Conservation (phyloP, 2,329 filamentous ascomycete species). For the Tolypocladium sp. region DNA sequence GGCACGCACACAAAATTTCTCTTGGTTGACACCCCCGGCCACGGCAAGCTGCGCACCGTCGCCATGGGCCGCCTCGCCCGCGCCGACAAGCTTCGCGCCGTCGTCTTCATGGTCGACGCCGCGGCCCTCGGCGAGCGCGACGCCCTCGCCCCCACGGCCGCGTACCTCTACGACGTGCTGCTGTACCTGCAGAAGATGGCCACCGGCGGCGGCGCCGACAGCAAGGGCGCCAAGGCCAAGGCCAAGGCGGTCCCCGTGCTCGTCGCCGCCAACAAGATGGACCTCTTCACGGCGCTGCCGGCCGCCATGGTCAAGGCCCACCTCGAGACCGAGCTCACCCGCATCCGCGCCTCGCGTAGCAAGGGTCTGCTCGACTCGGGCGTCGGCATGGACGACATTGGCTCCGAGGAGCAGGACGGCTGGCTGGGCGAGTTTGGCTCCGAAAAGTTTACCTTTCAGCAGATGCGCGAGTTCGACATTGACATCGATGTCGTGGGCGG, state of each 20-base stretch:
- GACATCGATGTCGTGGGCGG: conserved; percentile 71
- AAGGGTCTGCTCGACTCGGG: conserved; percentile 79
- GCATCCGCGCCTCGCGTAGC: conserved; percentile 66
- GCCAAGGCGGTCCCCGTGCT: conserved; percentile 56
- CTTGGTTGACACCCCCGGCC: conserved; percentile 83
- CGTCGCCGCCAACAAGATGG: conserved; percentile 88
- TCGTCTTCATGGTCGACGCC: conserved; percentile 87
- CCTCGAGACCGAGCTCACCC: conserved; percentile 72
- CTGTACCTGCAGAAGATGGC: conserved; percentile 69
- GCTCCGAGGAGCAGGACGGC: conserved; percentile 65
- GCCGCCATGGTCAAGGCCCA: conserved; percentile 63
- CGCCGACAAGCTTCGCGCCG: conserved; percentile 49
- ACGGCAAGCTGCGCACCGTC: conserved; percentile 79
- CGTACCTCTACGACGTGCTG: conserved; percentile 85
- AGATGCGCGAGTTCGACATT: conserved; percentile 77
- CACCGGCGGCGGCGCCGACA: not conserved
- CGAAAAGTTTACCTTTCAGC: conserved; percentile 66
- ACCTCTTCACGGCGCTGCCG: conserved; percentile 88
- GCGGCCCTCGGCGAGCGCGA: conserved; percentile 53
- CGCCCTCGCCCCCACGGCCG: conserved; percentile 61
- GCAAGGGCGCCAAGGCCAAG: conserved; percentile 25
- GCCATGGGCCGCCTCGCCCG: conserved; percentile 44
- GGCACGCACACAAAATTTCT: conserved; percentile 60
- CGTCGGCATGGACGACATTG: conserved; percentile 53
- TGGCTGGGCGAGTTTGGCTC: conserved; percentile 78